These are phyloP conservation scores for Lactifluus piperatus DNA, from an alignment of 768 basidiomycete species.

Conservation along the genomic window DNA sequence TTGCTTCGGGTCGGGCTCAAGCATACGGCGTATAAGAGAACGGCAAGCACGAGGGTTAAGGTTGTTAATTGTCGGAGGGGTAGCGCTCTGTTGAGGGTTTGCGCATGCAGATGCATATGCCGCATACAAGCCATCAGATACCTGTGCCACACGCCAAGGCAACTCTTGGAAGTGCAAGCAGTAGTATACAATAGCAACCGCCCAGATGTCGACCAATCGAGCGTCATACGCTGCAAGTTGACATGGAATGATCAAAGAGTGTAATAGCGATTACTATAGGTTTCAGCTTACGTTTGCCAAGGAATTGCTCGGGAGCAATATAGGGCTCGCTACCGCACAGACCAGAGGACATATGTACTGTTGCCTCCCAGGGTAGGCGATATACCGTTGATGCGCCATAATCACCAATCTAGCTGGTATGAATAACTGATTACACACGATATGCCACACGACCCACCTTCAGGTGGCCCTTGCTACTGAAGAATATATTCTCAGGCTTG, in stretches of 20 bases:
- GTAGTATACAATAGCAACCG: slow-evolving; percentile 94
- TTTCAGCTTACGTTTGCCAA: slow-evolving; percentile 81
- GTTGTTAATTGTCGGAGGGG: slow-evolving; percentile 73
- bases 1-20: slow-evolving; percentile 84
- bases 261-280: slow-evolving; percentile 27
- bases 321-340: slow-evolving; percentile 98
- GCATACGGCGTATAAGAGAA: slow-evolving; percentile 80
- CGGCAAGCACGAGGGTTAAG: slow-evolving; percentile 81
- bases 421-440: slow-evolving; percentile 11
- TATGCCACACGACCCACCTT: slow-evolving; percentile 49
- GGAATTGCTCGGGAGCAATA: slow-evolving; percentile 96
- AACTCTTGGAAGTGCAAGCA: slow-evolving; percentile 97
- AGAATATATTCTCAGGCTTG: slow-evolving; percentile 96
- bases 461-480: slow-evolving; percentile 85
- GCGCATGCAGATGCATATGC: slow-evolving; percentile 58
- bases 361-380: slow-evolving; percentile 94
- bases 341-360: slow-evolving; percentile 94
- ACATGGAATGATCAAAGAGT: slow-evolving; percentile 30
- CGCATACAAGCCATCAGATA: slow-evolving; percentile 69
- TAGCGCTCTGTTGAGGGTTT: slow-evolving; percentile 35
- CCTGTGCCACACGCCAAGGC: slow-evolving; percentile 93
- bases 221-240: slow-evolving; percentile 83
- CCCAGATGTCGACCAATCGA: slow-evolving; percentile 96
- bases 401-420: slow-evolving; percentile 75
- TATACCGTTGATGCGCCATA: slow-evolving; percentile 99